These are phyloP conservation scores for Colletotrichum gigasporum DNA, from an alignment of 2,329 filamentous ascomycete species.

Conservation along the genomic window DNA sequence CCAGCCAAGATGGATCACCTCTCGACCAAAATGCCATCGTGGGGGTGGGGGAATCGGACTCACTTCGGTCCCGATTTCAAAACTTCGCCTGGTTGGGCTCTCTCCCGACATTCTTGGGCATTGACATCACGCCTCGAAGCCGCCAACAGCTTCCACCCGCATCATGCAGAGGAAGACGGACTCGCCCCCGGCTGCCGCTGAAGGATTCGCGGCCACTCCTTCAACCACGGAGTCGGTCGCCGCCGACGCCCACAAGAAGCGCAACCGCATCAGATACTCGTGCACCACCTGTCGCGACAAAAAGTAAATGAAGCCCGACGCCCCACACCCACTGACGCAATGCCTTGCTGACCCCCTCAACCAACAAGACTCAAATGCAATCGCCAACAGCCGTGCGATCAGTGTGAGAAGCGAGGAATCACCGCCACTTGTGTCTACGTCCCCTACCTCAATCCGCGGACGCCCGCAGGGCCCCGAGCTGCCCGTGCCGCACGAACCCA, in stretches of 20 bases:
- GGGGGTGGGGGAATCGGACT: no score
- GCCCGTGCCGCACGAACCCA: slow-evolving; percentile 31
- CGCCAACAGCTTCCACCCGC: no score
- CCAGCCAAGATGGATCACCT: no score
- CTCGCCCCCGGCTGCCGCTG: no score
- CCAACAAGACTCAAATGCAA: slow-evolving; percentile 43
- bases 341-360: slow-evolving; percentile 6
- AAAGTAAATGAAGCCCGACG: slow-evolving; percentile 40
- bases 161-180: no score
- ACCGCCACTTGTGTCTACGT: slow-evolving; percentile 37
- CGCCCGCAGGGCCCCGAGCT: slow-evolving; percentile 21
- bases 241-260: slow-evolving; percentile 37
- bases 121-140: no score
- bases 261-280: slow-evolving; percentile 43
- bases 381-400: slow-evolving; percentile 41
- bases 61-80: no score
- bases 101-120: no score
- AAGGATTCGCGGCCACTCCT: slow-evolving; percentile 37
- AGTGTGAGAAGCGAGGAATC: slow-evolving; percentile 43
- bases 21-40: no score
- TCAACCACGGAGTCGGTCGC: slow-evolving; percentile 52
- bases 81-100: no score
- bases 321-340: no score
- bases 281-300: slow-evolving; percentile 45
- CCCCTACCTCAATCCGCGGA: slow-evolving; percentile 35